Conservation (phyloP, 2,329 filamentous ascomycete genomes). For the Ophiosphaerella korrae region DNA sequence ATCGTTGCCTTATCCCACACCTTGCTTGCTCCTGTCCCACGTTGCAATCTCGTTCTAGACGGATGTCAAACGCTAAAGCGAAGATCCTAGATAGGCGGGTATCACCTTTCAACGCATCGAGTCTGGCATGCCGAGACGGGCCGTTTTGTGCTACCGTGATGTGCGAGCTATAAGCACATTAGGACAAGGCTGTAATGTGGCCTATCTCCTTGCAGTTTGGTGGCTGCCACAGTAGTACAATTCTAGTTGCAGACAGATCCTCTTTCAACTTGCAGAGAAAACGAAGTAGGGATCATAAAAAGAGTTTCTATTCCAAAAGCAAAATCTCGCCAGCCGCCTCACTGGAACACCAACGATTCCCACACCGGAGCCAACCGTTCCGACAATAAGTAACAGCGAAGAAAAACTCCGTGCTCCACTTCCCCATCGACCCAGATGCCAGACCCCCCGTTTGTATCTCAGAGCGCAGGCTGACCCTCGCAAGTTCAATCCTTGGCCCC, state of each 20-base stretch:
- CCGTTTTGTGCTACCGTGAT: not conserved
- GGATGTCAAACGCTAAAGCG: too few relatives aligned
- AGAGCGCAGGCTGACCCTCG: not conserved
- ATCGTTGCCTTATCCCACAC: too few relatives aligned
- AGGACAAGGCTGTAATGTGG: slow-evolving; percentile 1
- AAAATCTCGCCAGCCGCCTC: not conserved
- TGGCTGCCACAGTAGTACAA: not conserved
- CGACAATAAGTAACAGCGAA: not conserved
- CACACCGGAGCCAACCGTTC: not conserved
- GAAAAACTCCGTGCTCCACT: not conserved
- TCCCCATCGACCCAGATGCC: not conserved
- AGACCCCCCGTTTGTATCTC: not conserved
- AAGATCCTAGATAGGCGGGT: not conserved
- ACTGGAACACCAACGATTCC: not conserved
- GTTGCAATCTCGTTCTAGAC: too few relatives aligned
- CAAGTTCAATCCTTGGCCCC: not conserved
- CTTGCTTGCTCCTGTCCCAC: too few relatives aligned
- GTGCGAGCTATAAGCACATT: slow-evolving; percentile 6
- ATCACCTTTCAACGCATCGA: not conserved
- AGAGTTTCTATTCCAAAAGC: not conserved
- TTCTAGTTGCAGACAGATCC: not conserved
- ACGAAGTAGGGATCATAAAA: too few relatives aligned
- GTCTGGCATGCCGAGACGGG: slow-evolving; percentile 1
- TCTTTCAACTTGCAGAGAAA: not conserved
- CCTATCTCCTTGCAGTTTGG: not conserved